Base-by-base conservation (phyloP, 1,284 basidiomycete genomes). In the Microbotryomycetes sp. region DNA sequence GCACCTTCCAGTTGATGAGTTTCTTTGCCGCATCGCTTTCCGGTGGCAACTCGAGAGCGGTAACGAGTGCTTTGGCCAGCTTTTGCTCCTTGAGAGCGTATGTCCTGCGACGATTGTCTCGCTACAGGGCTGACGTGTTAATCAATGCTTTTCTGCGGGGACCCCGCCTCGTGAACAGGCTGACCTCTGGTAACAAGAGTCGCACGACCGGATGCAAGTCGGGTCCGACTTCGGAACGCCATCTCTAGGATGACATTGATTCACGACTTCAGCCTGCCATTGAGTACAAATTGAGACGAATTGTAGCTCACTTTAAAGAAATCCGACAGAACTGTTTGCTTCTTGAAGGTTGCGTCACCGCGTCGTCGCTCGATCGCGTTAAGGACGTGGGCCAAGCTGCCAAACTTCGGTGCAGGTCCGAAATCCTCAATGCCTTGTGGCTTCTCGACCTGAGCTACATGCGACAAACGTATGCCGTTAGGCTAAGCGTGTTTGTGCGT, bases 1-100 rank as follows among this genome's bases (percentile, higher is more conserved):
- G 92, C 67, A 83, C 85, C 78, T 92, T 97, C 92, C 92, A 96
- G 68, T 93, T 87, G 53, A 88, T 76, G 50, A 97, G 76, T 30
- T 87, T 82, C 55, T 86, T 81, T 0, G 90, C 87, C 67, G 58
- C 87, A 2, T 85, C 85, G 59, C 88, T 86, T 72, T 84, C 84
- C 72, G 78, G 81, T 52, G 86, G 84, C 1, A 97, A 78, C 0
- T 88, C 89, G 45, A 97, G 87, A 0, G 92, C 80, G 64, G 88
- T 86, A 76, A 92, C 89, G 73, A 92, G 93, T 11, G 83, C 84
- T 75, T 90, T 92, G 3, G 91, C 91, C 2, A 97, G 78, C 71
- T 87, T 88, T 75, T 87, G 87, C 77, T 97, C 93, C 74, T 96
- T 96, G 65, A 94, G 75, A 9, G 89, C 88, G 75, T 96, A 97